phyloP scores from a whole-genome alignment of 169 alveolate species.

The Plasmodium gonderi region DNA sequence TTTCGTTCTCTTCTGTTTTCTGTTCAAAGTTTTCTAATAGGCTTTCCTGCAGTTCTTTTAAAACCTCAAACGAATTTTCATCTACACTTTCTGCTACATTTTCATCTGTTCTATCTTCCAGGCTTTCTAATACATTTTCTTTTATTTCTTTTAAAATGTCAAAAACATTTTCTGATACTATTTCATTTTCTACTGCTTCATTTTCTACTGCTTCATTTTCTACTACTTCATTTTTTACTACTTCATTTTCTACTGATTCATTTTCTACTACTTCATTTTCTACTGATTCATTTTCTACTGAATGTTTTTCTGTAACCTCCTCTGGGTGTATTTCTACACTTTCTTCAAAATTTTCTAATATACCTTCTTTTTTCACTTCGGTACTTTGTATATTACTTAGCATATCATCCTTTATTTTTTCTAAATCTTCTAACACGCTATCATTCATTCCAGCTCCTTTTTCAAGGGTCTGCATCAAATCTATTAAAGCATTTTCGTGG shows the following conservation, averaged over 20 bases:
- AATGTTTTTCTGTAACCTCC: neutral
- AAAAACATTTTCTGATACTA: neutral
- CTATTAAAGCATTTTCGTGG: neutral
- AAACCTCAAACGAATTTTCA: neutral
- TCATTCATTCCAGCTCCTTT: neutral
- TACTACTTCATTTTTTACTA: neutral
- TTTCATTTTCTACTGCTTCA: neutral
- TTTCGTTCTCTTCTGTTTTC: conserved; percentile 1
- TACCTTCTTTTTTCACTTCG: neutral
- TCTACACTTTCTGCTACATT: neutral
- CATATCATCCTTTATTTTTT: neutral
- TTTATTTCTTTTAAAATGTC: neutral
- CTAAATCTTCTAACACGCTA: neutral
- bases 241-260: conserved; percentile 10
- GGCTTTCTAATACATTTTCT: neutral
- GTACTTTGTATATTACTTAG: neutral
- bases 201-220: conserved; percentile 5
- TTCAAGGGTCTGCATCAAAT: neutral
- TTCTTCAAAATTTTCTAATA: neutral
- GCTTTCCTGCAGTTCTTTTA: conserved; percentile 4
- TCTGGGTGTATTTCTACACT: neutral
- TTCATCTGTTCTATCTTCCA: neutral
- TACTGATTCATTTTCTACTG: neutral
- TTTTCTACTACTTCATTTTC: neutral
- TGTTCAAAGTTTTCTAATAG: conserved; percentile 1